Base-by-base conservation (phyloP, 495 filamentous ascomycete genomes). In the Penicillium manginii region DNA sequence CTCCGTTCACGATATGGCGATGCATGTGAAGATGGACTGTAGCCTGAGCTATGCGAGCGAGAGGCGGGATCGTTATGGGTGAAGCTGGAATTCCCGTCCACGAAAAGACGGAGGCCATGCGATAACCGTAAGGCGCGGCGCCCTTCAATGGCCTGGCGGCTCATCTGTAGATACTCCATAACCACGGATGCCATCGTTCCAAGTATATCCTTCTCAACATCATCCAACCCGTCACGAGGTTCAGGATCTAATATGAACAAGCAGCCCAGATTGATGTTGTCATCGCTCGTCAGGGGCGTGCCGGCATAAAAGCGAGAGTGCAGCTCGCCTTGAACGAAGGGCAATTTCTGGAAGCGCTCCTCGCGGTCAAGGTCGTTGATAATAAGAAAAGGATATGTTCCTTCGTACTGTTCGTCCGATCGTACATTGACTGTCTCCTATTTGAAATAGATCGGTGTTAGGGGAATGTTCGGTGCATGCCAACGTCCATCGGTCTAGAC, bases 161-260 rank as follows among this genome's bases (percentile, higher is more conserved):
- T 71, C 23, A 75, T 75, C 57, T 87, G 81, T 57, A 89, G 67
- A 55, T 88, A 81, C 12, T 75, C 74, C 72, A 86, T 85, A 39
- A 87, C 71, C 1, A 78, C 79, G 26, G 70, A 56, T 0, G 84
- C 81, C 52, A 86, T 79, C 19, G 60, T 59, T 7, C 70, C 70
- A 10, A 76, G 57, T 14, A 54, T 64, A 17, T 59, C 51, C 45
- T 62, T 67, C 15, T 73, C 68, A 18, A 54, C 26, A 2, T 59
- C 42, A 14, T 35, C 63, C 10, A 76, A 37, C 2, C 12, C 3
- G 0, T 62, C 55, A 22, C 68, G 57, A 2, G 65, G 69, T 12
- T 54, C 52, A 22, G 69, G 61, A 56, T 71, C 68, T 22, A 66
- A 48, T 12, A 71, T 58, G 32, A 59, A 69, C 19, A 69, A 49